Evolutionary conservation across 495 filamentous ascomycete species (phyloP).

Genomic region (Astrocystis sublimbata): DNA sequence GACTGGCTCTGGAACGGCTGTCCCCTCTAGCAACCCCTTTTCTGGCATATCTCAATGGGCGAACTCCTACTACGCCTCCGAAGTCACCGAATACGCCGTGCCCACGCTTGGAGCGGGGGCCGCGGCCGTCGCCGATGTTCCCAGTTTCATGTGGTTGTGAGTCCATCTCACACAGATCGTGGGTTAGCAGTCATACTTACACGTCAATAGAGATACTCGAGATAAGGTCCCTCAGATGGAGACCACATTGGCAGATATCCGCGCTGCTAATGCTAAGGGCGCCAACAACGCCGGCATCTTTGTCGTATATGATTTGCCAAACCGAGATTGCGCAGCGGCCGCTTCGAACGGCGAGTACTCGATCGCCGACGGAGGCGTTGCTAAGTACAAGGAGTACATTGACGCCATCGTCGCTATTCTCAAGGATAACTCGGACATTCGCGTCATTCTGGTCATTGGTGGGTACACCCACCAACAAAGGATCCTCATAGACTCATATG

Average conservation of each 20-base stretch:
- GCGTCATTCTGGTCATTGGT: slow-evolving; percentile 33
- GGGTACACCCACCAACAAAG: background rate
- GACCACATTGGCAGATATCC: slow-evolving; percentile 49
- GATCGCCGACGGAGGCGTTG: slow-evolving; percentile 54
- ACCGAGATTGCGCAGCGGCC: slow-evolving; percentile 63
- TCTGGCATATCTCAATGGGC: slow-evolving; percentile 54
- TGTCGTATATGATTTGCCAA: slow-evolving; percentile 66
- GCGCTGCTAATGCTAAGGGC: slow-evolving; percentile 49
- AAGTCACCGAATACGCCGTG: slow-evolving; percentile 52
- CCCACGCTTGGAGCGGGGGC: slow-evolving; percentile 49
- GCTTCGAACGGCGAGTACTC: slow-evolving; percentile 63
- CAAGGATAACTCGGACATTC: slow-evolving; percentile 37
- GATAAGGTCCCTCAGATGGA: slow-evolving; percentile 52
- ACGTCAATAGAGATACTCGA: slow-evolving; percentile 40
- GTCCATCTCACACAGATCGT: no score
- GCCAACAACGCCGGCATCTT: slow-evolving; percentile 39
- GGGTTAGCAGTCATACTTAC: slow-evolving; percentile 16
- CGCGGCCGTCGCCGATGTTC: slow-evolving; percentile 53
- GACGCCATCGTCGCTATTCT: slow-evolving; percentile 43
- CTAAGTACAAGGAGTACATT: slow-evolving; percentile 62
- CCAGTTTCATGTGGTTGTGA: slow-evolving; percentile 60
- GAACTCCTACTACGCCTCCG: slow-evolving; percentile 60
- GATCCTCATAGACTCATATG: background rate
- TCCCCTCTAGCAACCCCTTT: slow-evolving; percentile 55
- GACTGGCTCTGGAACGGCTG: slow-evolving; percentile 29